Evolutionary conservation across 257 asterid genomes (phyloP).

Genomic region (Leonotis leonurus): DNA sequence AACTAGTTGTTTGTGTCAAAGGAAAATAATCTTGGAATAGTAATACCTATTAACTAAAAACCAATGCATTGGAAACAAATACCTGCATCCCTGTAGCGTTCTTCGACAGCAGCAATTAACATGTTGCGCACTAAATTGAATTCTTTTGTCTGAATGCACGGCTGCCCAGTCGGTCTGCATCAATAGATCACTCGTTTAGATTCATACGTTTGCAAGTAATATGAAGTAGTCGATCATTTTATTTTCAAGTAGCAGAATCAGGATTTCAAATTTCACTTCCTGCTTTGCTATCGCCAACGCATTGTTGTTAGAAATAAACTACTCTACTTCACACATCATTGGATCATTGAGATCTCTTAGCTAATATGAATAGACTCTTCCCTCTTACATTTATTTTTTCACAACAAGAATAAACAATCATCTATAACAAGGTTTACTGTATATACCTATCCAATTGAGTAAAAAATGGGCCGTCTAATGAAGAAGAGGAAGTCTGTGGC

Average conservation of each 20-base stretch:
- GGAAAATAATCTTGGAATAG: not conserved
- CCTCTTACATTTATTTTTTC: not conserved
- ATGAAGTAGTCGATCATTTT: not conserved
- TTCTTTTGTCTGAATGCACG: slow-evolving; percentile 51
- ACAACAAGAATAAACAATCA: not conserved
- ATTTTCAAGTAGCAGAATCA: not conserved
- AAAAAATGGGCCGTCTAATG: slow-evolving; percentile 27
- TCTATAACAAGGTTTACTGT: not conserved
- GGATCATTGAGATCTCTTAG: not conserved
- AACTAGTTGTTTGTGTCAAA: not conserved
- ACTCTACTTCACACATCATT: no score
- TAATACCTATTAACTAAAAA: not conserved
- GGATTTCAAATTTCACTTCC: not conserved
- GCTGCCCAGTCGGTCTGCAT: slow-evolving; percentile 49
- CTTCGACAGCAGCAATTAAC: slow-evolving; percentile 56
- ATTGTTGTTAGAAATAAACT: not conserved
- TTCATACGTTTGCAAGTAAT: not conserved
- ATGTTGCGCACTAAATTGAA: slow-evolving; percentile 46
- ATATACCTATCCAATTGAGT: slow-evolving; percentile 53
- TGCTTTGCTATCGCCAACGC: not conserved
- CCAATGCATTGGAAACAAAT: not conserved
- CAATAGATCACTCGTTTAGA: not conserved
- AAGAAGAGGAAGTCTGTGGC: slow-evolving; percentile 17
- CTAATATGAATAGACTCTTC: not conserved
- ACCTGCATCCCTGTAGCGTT: slow-evolving; percentile 65